phyloP scores from a whole-genome alignment of 2,329 filamentous ascomycete species.

The Exophiala bonariae region DNA sequence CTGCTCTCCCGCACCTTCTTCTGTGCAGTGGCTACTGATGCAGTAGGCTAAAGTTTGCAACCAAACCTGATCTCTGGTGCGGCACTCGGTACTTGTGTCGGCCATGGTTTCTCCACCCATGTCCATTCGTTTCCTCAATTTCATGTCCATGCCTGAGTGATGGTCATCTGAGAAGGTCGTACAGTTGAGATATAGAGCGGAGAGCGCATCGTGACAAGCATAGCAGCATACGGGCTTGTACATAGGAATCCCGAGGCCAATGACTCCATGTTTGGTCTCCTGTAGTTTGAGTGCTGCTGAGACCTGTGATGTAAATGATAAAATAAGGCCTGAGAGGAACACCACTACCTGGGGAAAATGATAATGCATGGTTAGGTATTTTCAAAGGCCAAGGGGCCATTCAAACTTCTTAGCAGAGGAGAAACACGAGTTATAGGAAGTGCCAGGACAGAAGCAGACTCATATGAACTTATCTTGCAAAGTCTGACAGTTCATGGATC shows the following conservation, averaged over 20 bases:
- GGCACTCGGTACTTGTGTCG: conserved; percentile 30
- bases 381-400: too few species aligned
- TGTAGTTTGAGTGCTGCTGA: background rate
- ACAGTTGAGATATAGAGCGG: conserved; percentile 30
- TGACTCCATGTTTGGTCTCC: conserved; percentile 8
- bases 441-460: too few species aligned
- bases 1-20: conserved; percentile 18
- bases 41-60: conserved; percentile 34
- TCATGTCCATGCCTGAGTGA: conserved; percentile 27
- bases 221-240: conserved; percentile 31
- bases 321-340: background rate
- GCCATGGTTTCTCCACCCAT: conserved; percentile 23
- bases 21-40: conserved; percentile 29
- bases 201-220: conserved; percentile 31
- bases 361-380: too few species aligned
- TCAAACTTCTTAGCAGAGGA: too few species aligned
- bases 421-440: too few species aligned
- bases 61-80: conserved; percentile 30
- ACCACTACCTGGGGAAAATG: background rate
- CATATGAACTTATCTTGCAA: too few species aligned
- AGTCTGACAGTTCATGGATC: too few species aligned
- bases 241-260: conserved; percentile 33
- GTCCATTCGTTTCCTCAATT: conserved; percentile 18
- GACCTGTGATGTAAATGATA: background rate
- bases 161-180: conserved; percentile 25